A percentile compares a stretch with the other conserved stretches of the same genome.
phyloP scores from a whole-genome alignment of 2,329 filamentous ascomycete genomes.

The Corinectria fuckeliana region DNA sequence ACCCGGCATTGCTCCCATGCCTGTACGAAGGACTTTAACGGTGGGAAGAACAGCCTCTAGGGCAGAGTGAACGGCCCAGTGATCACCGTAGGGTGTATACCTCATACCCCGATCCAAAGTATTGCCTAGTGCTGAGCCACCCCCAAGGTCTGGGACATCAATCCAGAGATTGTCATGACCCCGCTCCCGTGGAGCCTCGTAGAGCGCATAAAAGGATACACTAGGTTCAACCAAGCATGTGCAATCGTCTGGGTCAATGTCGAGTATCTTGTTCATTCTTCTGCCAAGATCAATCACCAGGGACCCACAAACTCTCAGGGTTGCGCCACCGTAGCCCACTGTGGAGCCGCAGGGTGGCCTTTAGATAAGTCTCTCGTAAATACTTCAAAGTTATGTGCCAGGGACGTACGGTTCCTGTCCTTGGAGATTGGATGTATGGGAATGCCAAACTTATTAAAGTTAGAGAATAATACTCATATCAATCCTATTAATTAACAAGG shows the following conservation, averaged over 20 bases:
- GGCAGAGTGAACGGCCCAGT: slow-evolving; percentile 29
- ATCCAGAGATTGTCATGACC: slow-evolving; percentile 25
- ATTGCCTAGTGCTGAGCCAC: slow-evolving; percentile 26
- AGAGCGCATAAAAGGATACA: slow-evolving; percentile 20
- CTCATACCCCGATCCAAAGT: slow-evolving; percentile 25
- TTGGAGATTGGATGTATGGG: background rate
- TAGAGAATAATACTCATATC: no score
- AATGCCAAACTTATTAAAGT: background rate
- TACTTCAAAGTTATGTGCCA: no score
- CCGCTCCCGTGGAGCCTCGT: slow-evolving; percentile 20
- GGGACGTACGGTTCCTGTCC: background rate
- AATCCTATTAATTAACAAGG: no score
- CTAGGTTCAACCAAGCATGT: slow-evolving; percentile 24
- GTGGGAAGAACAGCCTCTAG: slow-evolving; percentile 27
- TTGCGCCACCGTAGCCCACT: slow-evolving; percentile 25
- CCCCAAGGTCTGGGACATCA: slow-evolving; percentile 25
- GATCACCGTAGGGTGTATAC: slow-evolving; percentile 27
- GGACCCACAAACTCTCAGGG: slow-evolving; percentile 22
- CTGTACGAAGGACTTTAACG: slow-evolving; percentile 19
- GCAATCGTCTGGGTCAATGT: slow-evolving; percentile 24
- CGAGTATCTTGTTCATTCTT: slow-evolving; percentile 26
- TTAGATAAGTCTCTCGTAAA: no score
- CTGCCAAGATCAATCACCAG: slow-evolving; percentile 18
- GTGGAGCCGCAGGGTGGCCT: no score
- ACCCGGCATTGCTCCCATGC: slow-evolving; percentile 26